Conservation (phyloP, 192 early-diverging fungal species). For the Piromyces sp. region DNA sequence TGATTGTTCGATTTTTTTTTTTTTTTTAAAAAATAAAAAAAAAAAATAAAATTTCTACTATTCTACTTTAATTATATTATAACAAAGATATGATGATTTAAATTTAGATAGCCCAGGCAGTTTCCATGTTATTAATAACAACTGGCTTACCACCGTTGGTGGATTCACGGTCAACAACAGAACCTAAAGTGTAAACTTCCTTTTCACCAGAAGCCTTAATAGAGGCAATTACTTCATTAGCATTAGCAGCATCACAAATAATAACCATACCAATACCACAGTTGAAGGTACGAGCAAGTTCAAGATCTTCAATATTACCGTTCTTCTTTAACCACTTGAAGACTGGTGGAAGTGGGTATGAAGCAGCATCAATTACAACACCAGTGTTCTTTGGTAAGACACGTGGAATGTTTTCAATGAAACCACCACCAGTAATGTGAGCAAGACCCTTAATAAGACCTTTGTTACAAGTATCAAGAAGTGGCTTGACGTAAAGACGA, state of each 20-base stretch:
- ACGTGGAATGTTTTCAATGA: conserved; percentile 94
- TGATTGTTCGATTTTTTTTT: no score
- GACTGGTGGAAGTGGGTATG: conserved; percentile 73
- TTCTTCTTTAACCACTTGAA: conserved; percentile 85
- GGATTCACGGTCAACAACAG: not conserved
- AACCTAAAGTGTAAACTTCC: not conserved
- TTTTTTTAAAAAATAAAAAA: no score
- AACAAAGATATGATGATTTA: no score
- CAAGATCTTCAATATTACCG: conserved; percentile 59
- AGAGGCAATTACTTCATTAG: not conserved
- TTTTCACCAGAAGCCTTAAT: not conserved
- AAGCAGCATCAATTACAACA: conserved; percentile 60
- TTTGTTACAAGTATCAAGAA: conserved; percentile 61
- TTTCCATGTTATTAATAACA: not conserved
- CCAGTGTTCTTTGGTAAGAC: conserved; percentile 68
- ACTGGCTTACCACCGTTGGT: not conserved
- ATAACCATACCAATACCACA: conserved; percentile 98
- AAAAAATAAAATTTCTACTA: no score
- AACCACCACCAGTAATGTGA: conserved; percentile 97
- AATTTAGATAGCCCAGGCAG: not conserved
- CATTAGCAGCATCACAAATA: conserved; percentile 14
- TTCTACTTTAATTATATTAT: no score
- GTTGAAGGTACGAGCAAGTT: conserved; percentile 96
- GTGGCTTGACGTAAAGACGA: conserved; percentile 82
- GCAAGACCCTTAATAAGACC: conserved; percentile 83